phyloP scores from a whole-genome alignment of 2,329 filamentous ascomycete species.

The Phialophora chinensis region DNA sequence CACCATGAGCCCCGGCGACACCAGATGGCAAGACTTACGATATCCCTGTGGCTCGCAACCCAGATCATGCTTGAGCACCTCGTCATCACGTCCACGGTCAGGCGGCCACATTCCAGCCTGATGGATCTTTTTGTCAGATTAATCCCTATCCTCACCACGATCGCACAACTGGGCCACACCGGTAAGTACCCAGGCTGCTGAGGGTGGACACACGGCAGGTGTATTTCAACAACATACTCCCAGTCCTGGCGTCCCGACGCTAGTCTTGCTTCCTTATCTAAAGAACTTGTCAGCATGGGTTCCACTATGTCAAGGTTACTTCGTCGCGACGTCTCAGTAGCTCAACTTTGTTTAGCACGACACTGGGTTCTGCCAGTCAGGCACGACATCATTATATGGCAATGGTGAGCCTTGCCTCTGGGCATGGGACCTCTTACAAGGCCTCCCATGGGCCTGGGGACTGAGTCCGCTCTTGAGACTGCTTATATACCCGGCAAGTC shows the following conservation, averaged over 20 bases:
- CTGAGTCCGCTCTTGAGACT: neutral
- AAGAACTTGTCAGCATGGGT: neutral
- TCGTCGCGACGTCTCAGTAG: neutral
- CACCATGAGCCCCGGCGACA: neutral
- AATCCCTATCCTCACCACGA: neutral
- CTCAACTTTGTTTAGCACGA: neutral
- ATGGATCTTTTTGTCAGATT: neutral
- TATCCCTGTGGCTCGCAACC: neutral
- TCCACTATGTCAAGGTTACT: neutral
- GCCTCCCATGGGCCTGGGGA: neutral
- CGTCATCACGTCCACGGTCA: neutral
- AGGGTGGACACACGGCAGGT: neutral
- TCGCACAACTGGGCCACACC: neutral
- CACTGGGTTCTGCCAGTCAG: neutral
- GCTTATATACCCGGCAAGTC: neutral
- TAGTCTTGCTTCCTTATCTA: neutral
- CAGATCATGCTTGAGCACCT: neutral
- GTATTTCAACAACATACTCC: neutral
- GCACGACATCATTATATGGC: neutral
- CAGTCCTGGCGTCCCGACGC: neutral
- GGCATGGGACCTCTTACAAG: neutral
- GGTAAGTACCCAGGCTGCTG: neutral
- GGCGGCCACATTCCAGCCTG: neutral
- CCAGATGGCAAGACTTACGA: neutral
- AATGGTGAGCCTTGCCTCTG: neutral